Evolutionary conservation across 371 early-diverging fungal genomes (phyloP).

Genomic region (Choanephora cucurbitarum): DNA sequence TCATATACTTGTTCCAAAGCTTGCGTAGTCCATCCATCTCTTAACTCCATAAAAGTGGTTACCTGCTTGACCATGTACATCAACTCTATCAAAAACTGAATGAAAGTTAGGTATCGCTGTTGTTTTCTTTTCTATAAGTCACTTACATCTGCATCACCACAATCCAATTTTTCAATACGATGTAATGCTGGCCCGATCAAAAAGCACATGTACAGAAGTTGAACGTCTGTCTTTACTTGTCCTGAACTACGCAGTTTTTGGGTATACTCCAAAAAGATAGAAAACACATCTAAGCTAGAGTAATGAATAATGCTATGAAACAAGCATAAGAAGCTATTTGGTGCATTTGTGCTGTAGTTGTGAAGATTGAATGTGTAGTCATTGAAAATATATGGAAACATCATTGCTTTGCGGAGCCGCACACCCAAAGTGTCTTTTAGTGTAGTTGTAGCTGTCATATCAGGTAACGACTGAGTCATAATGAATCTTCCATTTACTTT

Average conservation of each 20-base stretch:
- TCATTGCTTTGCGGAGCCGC: conserved; percentile 50
- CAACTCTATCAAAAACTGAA: conserved; percentile 48
- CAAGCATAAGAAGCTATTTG: conserved; percentile 64
- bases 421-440: conserved; percentile 43
- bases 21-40: conserved; percentile 52
- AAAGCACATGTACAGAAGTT: conserved; percentile 73
- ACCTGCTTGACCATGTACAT: conserved; percentile 55
- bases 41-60: conserved; percentile 48
- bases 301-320: conserved; percentile 68
- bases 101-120: no score
- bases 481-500: conserved; percentile 40
- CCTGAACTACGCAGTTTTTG: conserved; percentile 38
- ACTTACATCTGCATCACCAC: conserved; percentile 50
- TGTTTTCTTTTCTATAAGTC: background rate
- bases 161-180: conserved; percentile 64
- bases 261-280: conserved; percentile 39
- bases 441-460: conserved; percentile 36
- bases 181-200: conserved; percentile 74
- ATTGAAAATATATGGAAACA: conserved; percentile 57
- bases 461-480: conserved; percentile 42
- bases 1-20: conserved; percentile 61
- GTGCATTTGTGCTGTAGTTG: conserved; percentile 61
- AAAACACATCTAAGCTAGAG: conserved; percentile 60
- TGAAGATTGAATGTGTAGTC: conserved; percentile 64
- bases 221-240: conserved; percentile 66